Base-by-base conservation (phyloP, 805 yeast species). In the Priceomyces carsonii region DNA sequence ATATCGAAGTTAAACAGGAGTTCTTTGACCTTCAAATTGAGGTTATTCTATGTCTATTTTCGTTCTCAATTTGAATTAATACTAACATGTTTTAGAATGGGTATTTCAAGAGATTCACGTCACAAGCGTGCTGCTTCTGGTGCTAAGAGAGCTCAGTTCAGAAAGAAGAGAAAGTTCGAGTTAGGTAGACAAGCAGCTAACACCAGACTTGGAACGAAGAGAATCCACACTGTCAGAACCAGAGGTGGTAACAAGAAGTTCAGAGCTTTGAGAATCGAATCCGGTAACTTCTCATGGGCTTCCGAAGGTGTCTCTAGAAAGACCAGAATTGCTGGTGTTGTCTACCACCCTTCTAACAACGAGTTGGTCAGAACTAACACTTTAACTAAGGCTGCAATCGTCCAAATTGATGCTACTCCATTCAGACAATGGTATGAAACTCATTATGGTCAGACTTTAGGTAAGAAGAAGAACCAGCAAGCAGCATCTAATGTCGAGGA, bases 81-180 rank as follows among this genome's bases (percentile, higher is more conserved):
- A 46, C 48, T 42, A 42, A 42, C 48, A 30, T 22, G 44, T 20
- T 23, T 18, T 29, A 85, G 73, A 73, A 91, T 91, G 99, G 98
- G 99, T 90, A 91, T 91, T 85, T 89, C 98, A 77, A 91, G 99
- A 82, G 98, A 93, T 82, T 91, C 99, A 75, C 96, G 97, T 80
- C 99, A 93, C 90, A 91, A 91, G 87, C 95, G 99, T 78, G 77
- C 97, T 65, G 95, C 95, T 75, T 90, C 99, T 69, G 99, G 99
- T 85, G 99, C 99, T 73, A 90, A 89, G 79, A 89, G 97, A 78
- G 98, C 98, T 75, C 95, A 89, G 77, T 87, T 83, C 95, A 91
- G 98, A 88, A 91, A 91, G 91, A 91, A 91, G 96, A 82, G 99
- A 83, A 93, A 91, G 95, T 91, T 93, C 71, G 99, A 91, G 80